Evolutionary conservation across 176 grass and related monocot species (phyloP).

Genomic region (Hyparrhenia diplandra): DNA sequence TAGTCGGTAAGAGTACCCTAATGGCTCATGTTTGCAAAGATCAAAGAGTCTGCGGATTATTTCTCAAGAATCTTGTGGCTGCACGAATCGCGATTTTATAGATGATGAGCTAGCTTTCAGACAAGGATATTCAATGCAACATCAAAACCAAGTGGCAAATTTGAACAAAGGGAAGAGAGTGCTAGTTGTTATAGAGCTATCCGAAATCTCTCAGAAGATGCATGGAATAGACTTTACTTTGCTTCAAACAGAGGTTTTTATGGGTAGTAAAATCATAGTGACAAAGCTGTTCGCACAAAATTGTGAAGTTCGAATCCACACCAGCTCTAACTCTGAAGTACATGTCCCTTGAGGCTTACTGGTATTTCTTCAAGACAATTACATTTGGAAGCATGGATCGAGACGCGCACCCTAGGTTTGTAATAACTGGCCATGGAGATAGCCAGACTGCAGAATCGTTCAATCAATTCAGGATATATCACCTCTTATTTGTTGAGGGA

Average conservation of each 20-base stretch:
- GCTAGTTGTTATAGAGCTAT: constrained; percentile 7
- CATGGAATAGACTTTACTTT: neutral
- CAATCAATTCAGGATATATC: neutral
- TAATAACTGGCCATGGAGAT: neutral
- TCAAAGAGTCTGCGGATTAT: constrained; percentile 1
- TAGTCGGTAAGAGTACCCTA: constrained; percentile 18
- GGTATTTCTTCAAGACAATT: constrained; percentile 18
- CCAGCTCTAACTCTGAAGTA: neutral
- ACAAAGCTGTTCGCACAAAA: neutral
- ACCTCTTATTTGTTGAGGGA: neutral
- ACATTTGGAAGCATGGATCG: neutral
- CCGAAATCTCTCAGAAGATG: neutral
- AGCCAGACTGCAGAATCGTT: neutral
- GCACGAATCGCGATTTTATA: neutral
- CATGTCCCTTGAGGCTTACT: neutral
- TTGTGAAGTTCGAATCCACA: neutral
- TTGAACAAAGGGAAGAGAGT: neutral
- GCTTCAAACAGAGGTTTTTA: neutral
- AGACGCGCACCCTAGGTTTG: neutral
- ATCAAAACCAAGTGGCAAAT: neutral
- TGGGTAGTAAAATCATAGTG: constrained; percentile 25
- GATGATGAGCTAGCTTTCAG: neutral
- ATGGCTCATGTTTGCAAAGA: constrained; percentile 18
- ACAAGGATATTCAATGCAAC: neutral
- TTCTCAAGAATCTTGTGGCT: constrained; percentile 1